Base-by-base conservation (phyloP, 805 yeast genomes). In the Metschnikowia proteae region DNA sequence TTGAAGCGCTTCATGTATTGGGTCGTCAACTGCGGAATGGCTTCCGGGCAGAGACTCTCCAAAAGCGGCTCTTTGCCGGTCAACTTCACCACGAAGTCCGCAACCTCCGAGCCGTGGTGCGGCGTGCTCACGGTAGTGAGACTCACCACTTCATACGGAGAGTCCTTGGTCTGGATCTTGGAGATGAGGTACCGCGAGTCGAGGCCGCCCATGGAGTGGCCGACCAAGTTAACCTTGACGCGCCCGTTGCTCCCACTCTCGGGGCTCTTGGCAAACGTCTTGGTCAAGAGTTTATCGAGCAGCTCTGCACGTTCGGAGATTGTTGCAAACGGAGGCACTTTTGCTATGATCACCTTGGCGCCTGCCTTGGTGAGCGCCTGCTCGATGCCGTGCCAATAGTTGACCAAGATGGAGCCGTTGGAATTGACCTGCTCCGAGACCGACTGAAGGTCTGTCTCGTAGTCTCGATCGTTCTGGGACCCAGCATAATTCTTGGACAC, bases 131-230 rank as follows among this genome's bases (percentile, higher is more conserved):
- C 74, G 0, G 97, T 90, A 1, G 97, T 89, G 28, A 90, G 68
- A 37, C 94, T 85, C 1, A 75, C 80, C 6, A 91, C 85, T 55
- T 80, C 69, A 56, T 80, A 84, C 26, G 74, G 68, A 42, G 71
- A 65, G 23, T 58, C 53, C 4, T 35, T 34, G 31, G 50, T 56
- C 42, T 60, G 61, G 3, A 86, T 61, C 43, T 77, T 70, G 0
- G 87, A 75, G 2, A 89, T 86, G 54, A 91, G 65, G 61, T 82
- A 88, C 45, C 97, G 69, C 31, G 90, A 80, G 60, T 91, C 97
- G 29, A 90, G 68, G 0, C 97, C 97, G 4, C 97, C 97, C 97
- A 90, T 89, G 0, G 96, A 88, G 62, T 90, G 97, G 5, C 94
- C 94, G 26, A 90, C 74, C 38, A 90, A 63, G 60, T 91, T 91